Base-by-base conservation (phyloP, 2,329 filamentous ascomycete species). In the Pseudogymnoascus sp. region DNA sequence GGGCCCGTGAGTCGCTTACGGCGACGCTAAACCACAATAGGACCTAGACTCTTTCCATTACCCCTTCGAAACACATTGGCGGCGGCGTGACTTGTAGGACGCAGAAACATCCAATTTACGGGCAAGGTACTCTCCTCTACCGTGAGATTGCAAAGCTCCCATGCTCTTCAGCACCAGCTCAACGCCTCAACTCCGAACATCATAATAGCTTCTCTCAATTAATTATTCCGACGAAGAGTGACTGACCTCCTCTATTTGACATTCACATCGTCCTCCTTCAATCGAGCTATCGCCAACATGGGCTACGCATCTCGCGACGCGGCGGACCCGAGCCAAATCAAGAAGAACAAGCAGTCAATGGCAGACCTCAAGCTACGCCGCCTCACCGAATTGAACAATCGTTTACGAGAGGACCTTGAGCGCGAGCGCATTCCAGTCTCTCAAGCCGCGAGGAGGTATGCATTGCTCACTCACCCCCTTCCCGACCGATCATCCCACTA, bases 321-420 rank as follows among this genome's bases (percentile, higher is more conserved):
- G 66, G 84, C 83, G 77, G 85, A 88, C 74, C 83, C 84, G 75
- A 84, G 83, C 72, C 84, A 87, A 75, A 84, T 86, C 71, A 86
- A 84, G 83, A 96, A 92, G 81, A 97, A 95, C 82, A 97, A 97
- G 83, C 94, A 97, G 80, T 96, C 91, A 75, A 97, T 99, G 91
- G 93, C 93, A 70, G 94, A 99, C 77, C 85, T 99, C 68, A 99
- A 99, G 84, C 86, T 97, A 73, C 88, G 94, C 73, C 89, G 94
- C 68, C 83, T 99, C 77, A 97, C 92, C 66, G 94, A 99, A 80
- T 85, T 99, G 73, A 99, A 97, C 83, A 91, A 91, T 77, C 89
- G 94, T 71, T 80, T 99, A 76, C 90, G 92, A 73, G 94, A 99
- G 78, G 94, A 99, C 76, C 82, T 99, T 68, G 94, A 97, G 72